Evolutionary conservation across 2,329 filamentous ascomycete species (phyloP), one percentile per base, ranked within the genome.

Genomic region (Aspergillus niger): DNA sequence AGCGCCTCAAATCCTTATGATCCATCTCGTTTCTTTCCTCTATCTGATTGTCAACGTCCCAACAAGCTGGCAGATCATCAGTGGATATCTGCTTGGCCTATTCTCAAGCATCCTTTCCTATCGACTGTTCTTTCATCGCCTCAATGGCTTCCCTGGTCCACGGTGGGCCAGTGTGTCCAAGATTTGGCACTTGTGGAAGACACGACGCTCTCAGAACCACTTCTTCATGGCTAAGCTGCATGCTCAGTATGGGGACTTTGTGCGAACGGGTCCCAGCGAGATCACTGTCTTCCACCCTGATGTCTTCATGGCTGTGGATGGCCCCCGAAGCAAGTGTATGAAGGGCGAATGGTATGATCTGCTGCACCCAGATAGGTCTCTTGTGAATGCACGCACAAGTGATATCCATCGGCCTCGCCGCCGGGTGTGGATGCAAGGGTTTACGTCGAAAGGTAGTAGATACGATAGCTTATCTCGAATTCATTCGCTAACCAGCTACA

Each of bases 141-240:
- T 79, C 10, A 69, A 65, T n/a, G 55, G 70, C 63, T 78, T 80
- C 41, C 72, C 71, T 1, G 78, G 79, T 0, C 79, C 79, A 1
- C 72, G 72, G 49, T 65, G 66, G 8, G 74, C 74, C 20, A 69
- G 72, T 2, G 60, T 77, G 17, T 73, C 71, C 15, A 80, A 80
- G 53, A 65, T 78, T 3, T 78, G 77, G 68, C 71, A 74, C 36
- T 60, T 77, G 1, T 67, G 64, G 50, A 55, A 72, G 10, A 59
- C 63, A 13, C 71, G 70, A 41, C 58, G 68, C 32, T 58, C 68
- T 2, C 62, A 72, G 36, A 75, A 73, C 54, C 70, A 72, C 61
- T 69, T 70, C 43, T 65, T 74, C 22, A 22, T 76, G 28, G 67
- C 49, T 1, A 63, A 68, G 28, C 52, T 75, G 54, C 73, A 74